Base-by-base conservation (phyloP, 768 basidiomycete genomes). In the Collybia sordida region DNA sequence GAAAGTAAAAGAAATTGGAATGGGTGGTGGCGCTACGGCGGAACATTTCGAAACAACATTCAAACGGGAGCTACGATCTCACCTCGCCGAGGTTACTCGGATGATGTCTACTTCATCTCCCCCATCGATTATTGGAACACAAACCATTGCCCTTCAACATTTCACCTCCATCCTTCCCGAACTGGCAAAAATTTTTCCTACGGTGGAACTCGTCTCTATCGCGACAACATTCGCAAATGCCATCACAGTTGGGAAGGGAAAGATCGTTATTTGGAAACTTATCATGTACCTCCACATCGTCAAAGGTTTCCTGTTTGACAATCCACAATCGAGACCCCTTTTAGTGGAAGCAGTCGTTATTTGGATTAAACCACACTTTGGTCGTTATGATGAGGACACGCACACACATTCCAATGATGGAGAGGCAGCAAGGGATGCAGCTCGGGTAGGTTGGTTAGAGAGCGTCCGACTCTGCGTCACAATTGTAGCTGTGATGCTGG, bases 351-450 rank as follows among this genome's bases (percentile, higher is more conserved):
- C 87, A 17, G 83, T 98, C 22, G 85, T 94, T 8, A 81, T 87
- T 18, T 98, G 95, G 94, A 87, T 98, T 57, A 96, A 94, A 63
- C 93, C 95, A 1, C 86, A 95, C 65, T 91, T 98, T 59, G 95
- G 95, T 21, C 82, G 82, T 23, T 98, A 88, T 61, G 93, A 98
- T 55, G 94, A 95, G 66, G 88, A 83, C 56, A 63, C 74, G 17
- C 80, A 84, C 54, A 79, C 78, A 11, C 75, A 78, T 47, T 68
- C 80, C 1, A 82, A 76, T 47, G 93, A 95, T 54, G 70, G 81
- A 2, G 89, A 93, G 52, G 66, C 61, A 31, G 75, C 72, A 17
- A 77, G 81, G 39, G 93, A 97, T 63, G 72, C 79, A 7, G 85
- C 88, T n/a, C 80, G 90, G 7, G 79, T 96, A 21, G 78, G 74